Base-by-base conservation (phyloP, 2,329 filamentous ascomycete genomes). In the Plenodomus lindquistii region DNA sequence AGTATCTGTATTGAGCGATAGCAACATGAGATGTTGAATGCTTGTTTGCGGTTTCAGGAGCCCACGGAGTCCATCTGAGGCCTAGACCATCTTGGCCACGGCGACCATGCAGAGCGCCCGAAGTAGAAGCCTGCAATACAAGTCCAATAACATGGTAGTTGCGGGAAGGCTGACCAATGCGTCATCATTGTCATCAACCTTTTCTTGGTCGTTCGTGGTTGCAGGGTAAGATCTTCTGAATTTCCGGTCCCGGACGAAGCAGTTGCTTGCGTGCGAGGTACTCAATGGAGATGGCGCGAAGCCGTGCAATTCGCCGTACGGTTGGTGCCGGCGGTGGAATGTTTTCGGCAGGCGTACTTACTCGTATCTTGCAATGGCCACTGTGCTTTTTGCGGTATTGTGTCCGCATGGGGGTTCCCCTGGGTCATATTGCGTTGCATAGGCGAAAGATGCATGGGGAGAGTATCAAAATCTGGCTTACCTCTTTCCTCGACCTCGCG, bases 401-500 rank as follows among this genome's bases (percentile, higher is more conserved):
- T 31, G 5, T 24, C 22, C n/a, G n/a, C n/a, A n/a, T n/a, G n/a
- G 34, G 27, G 45, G 38, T 66, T 65, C 48, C 48, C 60, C 56
- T 50, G 60, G 42, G 40, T 47, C 22, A 43, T 52, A 39, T 42
- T 46, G 24, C 27, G 40, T 39, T 40, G 50, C 55, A 55, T 50
- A 48, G 42, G 43, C 44, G 46, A 55, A 59, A 54, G 50, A 54
- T 39, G 55, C 50, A 40, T 45, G 41, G 40, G 47, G 54, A 45
- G 47, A 52, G 11, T 52, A 45, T 11, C 4, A 37, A 4, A 39
- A 29, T 50, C 35, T 31, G 62, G 39, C 73, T 70, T 87, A 74
- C 87, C 85, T 70, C 86, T 84, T 46, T 82, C 80, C 55, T 81
- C 77, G 56, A 96, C 79, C 66, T 95, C 90, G 46, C 83, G 82